Evolutionary conservation across 2,329 filamentous ascomycete genomes (phyloP), one percentile per base, ranked within the genome.

Genomic region (Pseudodiploospora longispora): DNA sequence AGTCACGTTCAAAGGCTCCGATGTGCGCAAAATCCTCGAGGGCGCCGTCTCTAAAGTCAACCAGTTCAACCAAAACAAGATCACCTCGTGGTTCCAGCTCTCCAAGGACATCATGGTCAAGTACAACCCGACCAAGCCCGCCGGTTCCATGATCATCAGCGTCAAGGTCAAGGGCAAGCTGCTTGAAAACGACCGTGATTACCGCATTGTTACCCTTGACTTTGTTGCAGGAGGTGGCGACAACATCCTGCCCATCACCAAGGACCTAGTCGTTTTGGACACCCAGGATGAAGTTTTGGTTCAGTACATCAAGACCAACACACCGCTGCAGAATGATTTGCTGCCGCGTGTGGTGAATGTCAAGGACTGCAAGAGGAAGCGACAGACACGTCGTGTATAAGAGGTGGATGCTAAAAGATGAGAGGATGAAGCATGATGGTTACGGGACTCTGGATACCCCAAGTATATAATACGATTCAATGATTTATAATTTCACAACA

Each of bases 201-300:
- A 84, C 58, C 71, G 67, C 8, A 59, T 84, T 19, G 75, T 80
- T 10, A 83, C 80, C 0, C 63, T 82, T 1, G 80, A 83, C 52
- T 84, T 83, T 51, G 51, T 84, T 0, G 77, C 78, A 1, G 70
- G 70, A 3, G 78, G 77, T 2, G 81, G 80, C 10, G 81, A 84
- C 52, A 82, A 81, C 54, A 76, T 83, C 55, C 70, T 80, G 27
- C 52, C 59, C n/a, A 36, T 52, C 1, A 57, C 53, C 6, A 55
- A 49, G 28, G 60, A 63, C 42, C 71, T 72, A 37, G 59, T 68
- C 30, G 66, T 63, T 5, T 64, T 79, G 3, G 74, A 78, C 28
- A 70, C 68, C 1, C 69, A 76, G 56, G 75, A 77, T 36, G 68
- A 78, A 53, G 72, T 79, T 0, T 64, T 79, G 3, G 65, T 67